Evolutionary conservation across 805 yeast species (phyloP), one percentile per base, ranked within the genome.

Genomic region (Starmerella powellii): DNA sequence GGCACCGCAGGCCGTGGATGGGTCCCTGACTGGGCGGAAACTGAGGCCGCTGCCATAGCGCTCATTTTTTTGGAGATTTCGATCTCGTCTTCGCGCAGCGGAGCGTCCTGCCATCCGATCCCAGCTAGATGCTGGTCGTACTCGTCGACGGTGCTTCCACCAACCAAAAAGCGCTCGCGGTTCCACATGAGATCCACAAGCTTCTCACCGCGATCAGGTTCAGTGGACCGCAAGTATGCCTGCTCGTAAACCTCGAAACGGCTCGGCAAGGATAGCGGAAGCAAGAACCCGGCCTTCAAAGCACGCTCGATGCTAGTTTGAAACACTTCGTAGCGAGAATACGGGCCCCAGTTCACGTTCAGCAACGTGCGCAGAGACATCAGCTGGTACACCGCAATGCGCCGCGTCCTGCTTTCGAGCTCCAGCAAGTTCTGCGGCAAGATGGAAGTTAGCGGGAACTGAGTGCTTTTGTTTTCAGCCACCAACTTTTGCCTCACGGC

Each of bases 31-130:
- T 27, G 30, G 15, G 30, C 12, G 15, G 15, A 8, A 5, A 10
- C 15, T 8, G 30, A 13, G 15, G 30, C 12, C 5, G 30, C 30
- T 23, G 26, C 26, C 26, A 33, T 19, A 27, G 11, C 26, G 28
- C 37, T 33, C 37, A 33, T 33, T 20, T 33, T 33, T 21, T 33
- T 33, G n/a, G 37, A 33, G 17, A 33, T 28, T 20, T 41, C 46
- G 37, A 34, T 37, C 34, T 39, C 42, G 26, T 38, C 48, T 29
- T 40, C 41, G 13, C 27, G 31, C 13, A 45, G 30, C 1, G 42
- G 45, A 18, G 45, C 35, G 31, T 48, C 47, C 15, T 34, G 31
- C 51, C 51, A 48, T 8, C 50, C 51, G 13, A 42, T 32, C 18
- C 12, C 28, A 13, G 37, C 40, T 12, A 43, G 34, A 2, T 20